Evolutionary conservation across 2,329 filamentous ascomycete species (phyloP).

Genomic region (Capronia epimyces): DNA sequence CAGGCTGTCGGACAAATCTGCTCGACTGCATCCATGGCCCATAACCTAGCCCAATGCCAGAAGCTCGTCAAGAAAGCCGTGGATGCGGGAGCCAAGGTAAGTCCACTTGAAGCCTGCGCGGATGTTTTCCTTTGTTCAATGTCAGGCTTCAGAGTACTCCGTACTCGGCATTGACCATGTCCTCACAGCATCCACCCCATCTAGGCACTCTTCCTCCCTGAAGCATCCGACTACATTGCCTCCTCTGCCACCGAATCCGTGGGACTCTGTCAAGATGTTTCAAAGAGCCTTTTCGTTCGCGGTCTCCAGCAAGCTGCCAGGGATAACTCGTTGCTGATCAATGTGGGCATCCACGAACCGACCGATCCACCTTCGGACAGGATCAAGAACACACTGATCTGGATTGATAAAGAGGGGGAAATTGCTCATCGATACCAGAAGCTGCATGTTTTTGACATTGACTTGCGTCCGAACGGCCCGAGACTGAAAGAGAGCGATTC

Average conservation of each 20-base stretch:
- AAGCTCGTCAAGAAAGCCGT: slow-evolving; percentile 67
- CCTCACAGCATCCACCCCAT: slow-evolving; percentile 7
- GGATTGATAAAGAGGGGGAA: slow-evolving; percentile 57
- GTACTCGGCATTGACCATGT: slow-evolving; percentile 16
- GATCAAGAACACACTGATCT: slow-evolving; percentile 61
- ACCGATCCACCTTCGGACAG: slow-evolving; percentile 45
- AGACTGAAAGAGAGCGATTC: slow-evolving; percentile 59
- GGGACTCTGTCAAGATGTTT: slow-evolving; percentile 62
- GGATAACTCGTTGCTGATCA: slow-evolving; percentile 62
- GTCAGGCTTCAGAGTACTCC: slow-evolving; percentile 5
- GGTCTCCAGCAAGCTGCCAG: slow-evolving; percentile 67
- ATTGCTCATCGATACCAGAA: slow-evolving; percentile 72
- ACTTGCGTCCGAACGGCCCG: slow-evolving; percentile 47
- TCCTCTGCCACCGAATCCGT: slow-evolving; percentile 62
- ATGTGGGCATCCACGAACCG: slow-evolving; percentile 82
- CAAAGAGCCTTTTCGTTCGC: slow-evolving; percentile 65
- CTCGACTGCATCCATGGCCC: slow-evolving; percentile 69
- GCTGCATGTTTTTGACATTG: slow-evolving; percentile 79
- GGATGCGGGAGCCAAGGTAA: slow-evolving; percentile 69
- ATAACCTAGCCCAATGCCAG: slow-evolving; percentile 76
- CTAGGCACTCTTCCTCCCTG: slow-evolving; percentile 80
- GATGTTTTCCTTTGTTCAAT: background rate
- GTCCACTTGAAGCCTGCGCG: slow-evolving; percentile 1
- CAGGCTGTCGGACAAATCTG: slow-evolving; percentile 87
- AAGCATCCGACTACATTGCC: slow-evolving; percentile 85